Evolutionary conservation across 495 filamentous ascomycete species (phyloP).

Genomic region (Peziza echinospora): DNA sequence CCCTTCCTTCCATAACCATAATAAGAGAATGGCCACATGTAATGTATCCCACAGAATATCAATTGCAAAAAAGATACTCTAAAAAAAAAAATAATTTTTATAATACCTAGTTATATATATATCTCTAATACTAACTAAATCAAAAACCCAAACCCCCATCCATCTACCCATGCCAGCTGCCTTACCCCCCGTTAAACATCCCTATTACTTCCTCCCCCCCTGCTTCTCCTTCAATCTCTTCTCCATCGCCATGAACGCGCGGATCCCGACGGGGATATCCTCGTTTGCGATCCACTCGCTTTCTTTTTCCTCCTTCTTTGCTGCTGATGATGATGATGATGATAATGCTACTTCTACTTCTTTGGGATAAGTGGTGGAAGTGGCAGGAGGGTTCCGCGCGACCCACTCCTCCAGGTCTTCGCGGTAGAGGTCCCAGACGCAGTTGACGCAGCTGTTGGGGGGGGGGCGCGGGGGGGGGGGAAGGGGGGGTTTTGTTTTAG

Average conservation of each 20-base stretch:
- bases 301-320: constrained; percentile 19
- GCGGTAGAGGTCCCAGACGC: constrained; percentile 79
- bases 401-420: constrained; percentile 87
- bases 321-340: constrained; percentile 14
- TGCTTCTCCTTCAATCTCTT: constrained; percentile 56
- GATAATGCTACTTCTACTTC: too few species aligned
- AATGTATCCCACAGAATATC: too few species aligned
- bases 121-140: too few species aligned
- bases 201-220: constrained; percentile 1
- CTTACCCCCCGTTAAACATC: too few species aligned
- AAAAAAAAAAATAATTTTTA: too few species aligned
- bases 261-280: constrained; percentile 64
- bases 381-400: constrained; percentile 2
- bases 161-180: too few species aligned
- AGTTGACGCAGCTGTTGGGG: constrained; percentile 39
- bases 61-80: too few species aligned
- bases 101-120: too few species aligned
- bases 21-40: too few species aligned
- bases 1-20: too few species aligned
- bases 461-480: background rate
- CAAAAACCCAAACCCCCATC: too few species aligned
- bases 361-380: background rate
- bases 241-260: constrained; percentile 94
- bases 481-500: background rate
- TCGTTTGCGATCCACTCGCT: constrained; percentile 30